phyloP scores from a whole-genome alignment of 768 basidiomycete species.

The Naematelia encephala region DNA sequence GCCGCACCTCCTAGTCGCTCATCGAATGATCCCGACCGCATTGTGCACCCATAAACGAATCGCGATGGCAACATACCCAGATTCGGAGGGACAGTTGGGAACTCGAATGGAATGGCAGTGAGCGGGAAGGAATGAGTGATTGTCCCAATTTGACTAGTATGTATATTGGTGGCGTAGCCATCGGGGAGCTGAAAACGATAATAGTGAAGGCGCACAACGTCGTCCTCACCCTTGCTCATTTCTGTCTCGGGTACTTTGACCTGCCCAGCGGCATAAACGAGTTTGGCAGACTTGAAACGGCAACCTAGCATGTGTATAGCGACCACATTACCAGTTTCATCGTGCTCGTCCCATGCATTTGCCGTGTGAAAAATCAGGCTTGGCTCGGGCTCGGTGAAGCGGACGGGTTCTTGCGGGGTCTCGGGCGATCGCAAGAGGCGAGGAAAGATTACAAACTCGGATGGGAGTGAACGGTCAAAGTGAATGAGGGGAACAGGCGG shows the following conservation, averaged over 20 bases:
- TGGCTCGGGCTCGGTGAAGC: slow-evolving; percentile 48
- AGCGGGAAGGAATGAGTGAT: slow-evolving; percentile 51
- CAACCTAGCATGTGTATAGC: slow-evolving; percentile 51
- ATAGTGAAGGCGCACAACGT: slow-evolving; percentile 50
- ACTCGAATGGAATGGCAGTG: slow-evolving; percentile 52
- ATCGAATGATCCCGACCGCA: slow-evolving; percentile 50
- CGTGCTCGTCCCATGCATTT: slow-evolving; percentile 50
- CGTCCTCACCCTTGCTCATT: slow-evolving; percentile 36
- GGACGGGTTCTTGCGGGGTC: slow-evolving; percentile 27
- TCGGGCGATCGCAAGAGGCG: slow-evolving; percentile 28
- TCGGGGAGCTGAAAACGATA: slow-evolving; percentile 46
- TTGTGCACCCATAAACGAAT: slow-evolving; percentile 53
- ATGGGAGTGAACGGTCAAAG: slow-evolving; percentile 46
- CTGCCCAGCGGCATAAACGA: slow-evolving; percentile 53
- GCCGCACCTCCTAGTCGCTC: slow-evolving; percentile 51
- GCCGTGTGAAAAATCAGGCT: slow-evolving; percentile 54
- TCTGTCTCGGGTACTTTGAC: slow-evolving; percentile 43
- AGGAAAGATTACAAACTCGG: slow-evolving; percentile 52
- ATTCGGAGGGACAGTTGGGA: slow-evolving; percentile 46
- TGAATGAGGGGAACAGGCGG: slow-evolving; percentile 49
- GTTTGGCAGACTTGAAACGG: slow-evolving; percentile 50
- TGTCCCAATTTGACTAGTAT: slow-evolving; percentile 1
- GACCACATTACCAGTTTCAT: slow-evolving; percentile 18
- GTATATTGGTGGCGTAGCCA: not conserved
- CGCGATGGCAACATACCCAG: slow-evolving; percentile 42